Base-by-base conservation (phyloP, 306 rosid species). In the Begonia fuchsioides region DNA sequence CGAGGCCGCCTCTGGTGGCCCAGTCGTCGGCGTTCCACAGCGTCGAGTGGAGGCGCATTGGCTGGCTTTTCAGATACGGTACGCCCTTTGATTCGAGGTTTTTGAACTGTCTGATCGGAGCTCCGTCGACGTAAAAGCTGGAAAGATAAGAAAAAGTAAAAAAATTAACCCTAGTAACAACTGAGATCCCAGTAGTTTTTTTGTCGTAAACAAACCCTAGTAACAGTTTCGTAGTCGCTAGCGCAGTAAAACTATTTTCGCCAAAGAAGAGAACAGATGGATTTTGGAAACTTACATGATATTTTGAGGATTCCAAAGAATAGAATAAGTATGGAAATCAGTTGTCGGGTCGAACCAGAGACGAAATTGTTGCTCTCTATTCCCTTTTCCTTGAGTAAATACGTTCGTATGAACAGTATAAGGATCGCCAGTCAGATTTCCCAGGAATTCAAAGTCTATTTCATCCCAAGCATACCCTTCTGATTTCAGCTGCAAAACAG, bases 311-410 rank as follows among this genome's bases (percentile, higher is more conserved):
- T 83, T 83, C 94, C 94, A 84, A 10, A 61, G 70, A 40, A 84
- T 61, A 17, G 92, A 72, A 17, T 80, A 80, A 10, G 86, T 77
- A 67, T 80, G 87, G 17, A 84, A 80, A 62, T 77, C 81, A 14
- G 74, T 63, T 1, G 95, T 75, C 20, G 95, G 92, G 64, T 84
- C 87, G 53, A 84, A 80, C 95, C 92, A 84, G 8, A 84, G 71
- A 35, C 68, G 59, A 65, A 80, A 80, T 17, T 84, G 95, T 46
- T 84, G 95, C 60, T 84, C 80, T 58, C 82, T 83, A 51, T 72
- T 68, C 39, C 94, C 90, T 38, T 74, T 80, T 18, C 94, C 94
- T 52, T 79, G 78, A 58, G 72, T 76, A 47, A 63, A 77, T 47
- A 83, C 75, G 43, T 83, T 79, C 4, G 94, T 80, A 55, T 80